Percentiles rank a stretch among this genome's conserved stretches.
Conservation (phyloP, 1,284 basidiomycete genomes). For the Amylostereum chailletii region DNA sequence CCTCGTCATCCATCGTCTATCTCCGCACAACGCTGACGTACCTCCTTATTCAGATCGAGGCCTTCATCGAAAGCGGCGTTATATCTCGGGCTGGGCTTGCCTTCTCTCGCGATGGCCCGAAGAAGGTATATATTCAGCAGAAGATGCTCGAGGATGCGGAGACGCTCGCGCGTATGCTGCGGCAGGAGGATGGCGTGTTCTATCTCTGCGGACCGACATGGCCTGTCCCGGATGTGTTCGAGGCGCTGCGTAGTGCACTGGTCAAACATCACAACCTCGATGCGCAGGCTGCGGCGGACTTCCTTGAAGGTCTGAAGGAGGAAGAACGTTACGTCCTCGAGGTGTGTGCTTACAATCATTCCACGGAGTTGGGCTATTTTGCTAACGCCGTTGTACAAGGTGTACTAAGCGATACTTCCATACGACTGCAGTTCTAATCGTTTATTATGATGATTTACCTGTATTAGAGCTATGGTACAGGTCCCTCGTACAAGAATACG, state of each 20-base stretch:
- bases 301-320: conserved; percentile 90
- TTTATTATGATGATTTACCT: too few species aligned
- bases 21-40: neutral
- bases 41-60: conserved; percentile 42
- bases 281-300: conserved; percentile 67
- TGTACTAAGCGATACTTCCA: conserved; percentile 2
- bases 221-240: conserved; percentile 97
- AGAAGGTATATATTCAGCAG: conserved; percentile 98
- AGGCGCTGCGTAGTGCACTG: conserved; percentile 80
- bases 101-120: conserved; percentile 88
- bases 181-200: conserved; percentile 73
- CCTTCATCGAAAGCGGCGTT: conserved; percentile 74
- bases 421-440: too few species aligned
- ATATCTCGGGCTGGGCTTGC: conserved; percentile 89
- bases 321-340: conserved; percentile 97
- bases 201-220: conserved; percentile 98
- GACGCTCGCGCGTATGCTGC: conserved; percentile 67
- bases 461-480: too few species aligned
- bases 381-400: neutral
- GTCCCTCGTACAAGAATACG: too few species aligned
- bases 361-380: neutral
- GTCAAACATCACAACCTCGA: conserved; percentile 65
- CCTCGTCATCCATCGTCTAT: neutral
- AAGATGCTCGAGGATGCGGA: conserved; percentile 91
- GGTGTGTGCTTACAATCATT: conserved; percentile 38